Evolutionary conservation across 495 filamentous ascomycete species (phyloP), one percentile per base, ranked within the genome.

Genomic region (Aspergillus incahuasiensis): DNA sequence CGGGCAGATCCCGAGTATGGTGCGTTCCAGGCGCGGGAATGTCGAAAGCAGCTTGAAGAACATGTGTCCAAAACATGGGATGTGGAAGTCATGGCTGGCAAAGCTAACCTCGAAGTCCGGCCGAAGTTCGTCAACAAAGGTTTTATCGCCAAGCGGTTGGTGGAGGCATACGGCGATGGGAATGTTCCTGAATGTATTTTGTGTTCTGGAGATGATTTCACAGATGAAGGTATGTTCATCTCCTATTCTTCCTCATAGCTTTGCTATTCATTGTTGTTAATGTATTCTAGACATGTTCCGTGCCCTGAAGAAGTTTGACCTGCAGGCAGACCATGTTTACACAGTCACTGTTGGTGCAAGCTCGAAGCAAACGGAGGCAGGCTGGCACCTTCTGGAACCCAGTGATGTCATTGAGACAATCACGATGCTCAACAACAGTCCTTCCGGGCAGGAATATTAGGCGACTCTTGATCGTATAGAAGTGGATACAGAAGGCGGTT

Each of bases 121-220:
- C 91, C 92, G n/a, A 90, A 80, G 1, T 91, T 92, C 64, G 88
- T 98, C 69, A 97, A 96, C 76, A 98, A 97, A 70, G 94, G 94
- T 1, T 90, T 91, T 72, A 96, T 96, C 53, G 88, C 83, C 12
- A 91, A 88, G 65, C 80, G 82, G 13, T 77, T 98, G 32, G 81
- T 96, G 46, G 71, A 79, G 19, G 80, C 82, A 4, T 89, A 90
- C 64, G 75, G 70, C 6, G 63, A 61, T 55, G 60, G 74, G 58
- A 66, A 80, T 44, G 67, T 74, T 15, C 79, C 90, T 0, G 88
- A 89, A 24, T 96, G 97, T 59, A 84, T 92, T 22, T 73, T 97
- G 38, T 98, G 94, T 64, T 73, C 89, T 32, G 94, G 94, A 20
- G 94, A 98, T 69, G 94, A 98, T 62, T 94, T 91, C 55, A 97